Conservation (phyloP, 1,139 yeast species). For the Spathaspora sp. region DNA sequence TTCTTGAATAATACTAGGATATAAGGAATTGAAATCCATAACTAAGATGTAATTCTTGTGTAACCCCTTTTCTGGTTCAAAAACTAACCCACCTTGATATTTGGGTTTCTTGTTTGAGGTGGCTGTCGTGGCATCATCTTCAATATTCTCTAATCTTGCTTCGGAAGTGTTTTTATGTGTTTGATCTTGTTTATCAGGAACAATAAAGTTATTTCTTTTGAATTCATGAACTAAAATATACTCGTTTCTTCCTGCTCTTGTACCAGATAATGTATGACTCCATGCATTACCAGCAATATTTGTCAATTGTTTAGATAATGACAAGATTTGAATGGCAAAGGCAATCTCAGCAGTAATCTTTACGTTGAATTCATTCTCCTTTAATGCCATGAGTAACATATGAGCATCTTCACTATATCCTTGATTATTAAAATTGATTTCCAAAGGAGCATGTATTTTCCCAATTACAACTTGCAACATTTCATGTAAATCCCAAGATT, state of each 20-base stretch:
- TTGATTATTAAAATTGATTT: slow-evolving; percentile 69
- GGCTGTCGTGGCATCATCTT: slow-evolving; percentile 47
- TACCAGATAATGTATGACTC: slow-evolving; percentile 93
- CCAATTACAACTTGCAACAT: slow-evolving; percentile 80
- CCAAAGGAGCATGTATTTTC: slow-evolving; percentile 60
- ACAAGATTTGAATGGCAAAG: slow-evolving; percentile 77
- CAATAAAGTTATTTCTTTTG: slow-evolving; percentile 72
- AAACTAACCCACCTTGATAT: slow-evolving; percentile 94
- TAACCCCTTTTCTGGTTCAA: slow-evolving; percentile 94
- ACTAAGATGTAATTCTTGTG: slow-evolving; percentile 88
- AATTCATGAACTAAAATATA: slow-evolving; percentile 92
- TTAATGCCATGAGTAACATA: slow-evolving; percentile 65
- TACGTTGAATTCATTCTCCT: slow-evolving; percentile 71
- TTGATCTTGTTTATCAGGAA: slow-evolving; percentile 80
- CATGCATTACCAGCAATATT: slow-evolving; percentile 97
- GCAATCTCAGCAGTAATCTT: slow-evolving; percentile 75
- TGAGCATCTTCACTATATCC: slow-evolving; percentile 68
- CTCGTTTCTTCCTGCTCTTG: slow-evolving; percentile 96
- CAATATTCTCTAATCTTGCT: slow-evolving; percentile 38
- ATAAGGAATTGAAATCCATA: slow-evolving; percentile 97
- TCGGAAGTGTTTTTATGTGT: slow-evolving; percentile 44
- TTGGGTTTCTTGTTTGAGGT: slow-evolving; percentile 74
- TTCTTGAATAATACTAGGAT: slow-evolving; percentile 97
- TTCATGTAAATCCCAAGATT: slow-evolving; percentile 93
- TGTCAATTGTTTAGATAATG: slow-evolving; percentile 88